A percentile compares a stretch with the other conserved stretches of the same genome.
phyloP scores from a whole-genome alignment of 2,329 filamentous ascomycete genomes.

The Colletotrichum sublineola region DNA sequence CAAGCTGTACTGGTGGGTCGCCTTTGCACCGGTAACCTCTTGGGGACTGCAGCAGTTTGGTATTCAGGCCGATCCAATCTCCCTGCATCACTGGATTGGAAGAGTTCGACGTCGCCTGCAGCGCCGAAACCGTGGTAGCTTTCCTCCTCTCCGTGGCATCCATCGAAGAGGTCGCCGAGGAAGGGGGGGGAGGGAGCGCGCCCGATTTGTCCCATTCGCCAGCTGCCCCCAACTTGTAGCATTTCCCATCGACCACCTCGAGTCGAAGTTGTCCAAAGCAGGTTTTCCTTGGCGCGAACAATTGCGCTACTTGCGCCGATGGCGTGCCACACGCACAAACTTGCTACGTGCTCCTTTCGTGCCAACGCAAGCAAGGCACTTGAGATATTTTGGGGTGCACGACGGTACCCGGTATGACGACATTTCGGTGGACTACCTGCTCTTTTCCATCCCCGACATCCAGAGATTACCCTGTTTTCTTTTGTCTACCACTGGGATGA shows the following conservation, averaged over 20 bases:
- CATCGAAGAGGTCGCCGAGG: neutral
- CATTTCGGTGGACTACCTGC: constrained; percentile 26
- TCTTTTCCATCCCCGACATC: neutral
- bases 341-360: neutral
- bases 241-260: neutral
- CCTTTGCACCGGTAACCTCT: constrained; percentile 6
- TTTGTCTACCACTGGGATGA: neutral
- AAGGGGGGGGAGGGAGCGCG: neutral
- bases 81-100: neutral
- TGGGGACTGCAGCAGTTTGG: neutral
- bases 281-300: constrained; percentile 10
- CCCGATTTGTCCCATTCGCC: constrained; percentile 8
- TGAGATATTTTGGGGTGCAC: constrained; percentile 11
- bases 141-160: neutral
- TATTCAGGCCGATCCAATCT: constrained; percentile 15
- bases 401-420: constrained; percentile 38
- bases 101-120: too few species aligned
- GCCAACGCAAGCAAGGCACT: neutral
- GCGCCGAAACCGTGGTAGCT: constrained; percentile 9
- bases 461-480: constrained; percentile 1
- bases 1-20: constrained; percentile 17
- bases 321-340: neutral
- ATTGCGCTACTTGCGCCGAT: neutral
- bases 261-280: constrained; percentile 2
- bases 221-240: neutral